Evolutionary conservation across 495 filamentous ascomycete genomes (phyloP).

Genomic region (Daldinia concentrica): DNA sequence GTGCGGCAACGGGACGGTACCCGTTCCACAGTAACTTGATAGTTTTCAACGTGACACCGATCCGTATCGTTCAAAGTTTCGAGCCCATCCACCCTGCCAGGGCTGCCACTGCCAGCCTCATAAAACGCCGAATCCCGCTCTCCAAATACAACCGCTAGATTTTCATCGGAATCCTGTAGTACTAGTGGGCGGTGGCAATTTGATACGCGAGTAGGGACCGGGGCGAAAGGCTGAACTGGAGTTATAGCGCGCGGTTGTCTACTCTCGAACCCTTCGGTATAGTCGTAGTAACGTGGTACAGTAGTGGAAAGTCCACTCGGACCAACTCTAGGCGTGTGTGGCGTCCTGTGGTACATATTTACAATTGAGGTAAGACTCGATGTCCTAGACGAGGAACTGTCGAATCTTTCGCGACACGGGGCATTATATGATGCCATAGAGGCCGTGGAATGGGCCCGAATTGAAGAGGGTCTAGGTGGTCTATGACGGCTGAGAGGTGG

Average conservation of each 20-base stretch:
- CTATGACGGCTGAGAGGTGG: constrained; percentile 40
- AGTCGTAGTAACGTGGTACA: constrained; percentile 60
- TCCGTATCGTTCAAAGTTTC: background rate
- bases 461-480: constrained; percentile 24
- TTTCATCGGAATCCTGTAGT: constrained; percentile 43
- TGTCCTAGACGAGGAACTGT: constrained; percentile 42
- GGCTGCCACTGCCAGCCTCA: constrained; percentile 28
- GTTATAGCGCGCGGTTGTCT: constrained; percentile 29
- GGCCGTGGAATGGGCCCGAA: constrained; percentile 39
- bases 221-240: constrained; percentile 45
- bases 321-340: constrained; percentile 29
- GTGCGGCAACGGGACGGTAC: constrained; percentile 21
- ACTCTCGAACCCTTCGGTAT: constrained; percentile 60
- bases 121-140: constrained; percentile 41
- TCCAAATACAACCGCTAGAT: constrained; percentile 35
- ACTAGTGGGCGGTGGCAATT: constrained; percentile 44
- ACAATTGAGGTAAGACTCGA: constrained; percentile 55
- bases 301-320: constrained; percentile 28
- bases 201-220: constrained; percentile 48
- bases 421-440: constrained; percentile 43
- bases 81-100: constrained; percentile 14
- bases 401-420: constrained; percentile 37
- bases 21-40: constrained; percentile 6
- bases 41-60: constrained; percentile 8
- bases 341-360: constrained; percentile 51